Evolutionary conservation across 1,284 basidiomycete genomes (phyloP), one percentile per base, ranked within the genome.

Genomic region (Fomitopsis palustris): DNA sequence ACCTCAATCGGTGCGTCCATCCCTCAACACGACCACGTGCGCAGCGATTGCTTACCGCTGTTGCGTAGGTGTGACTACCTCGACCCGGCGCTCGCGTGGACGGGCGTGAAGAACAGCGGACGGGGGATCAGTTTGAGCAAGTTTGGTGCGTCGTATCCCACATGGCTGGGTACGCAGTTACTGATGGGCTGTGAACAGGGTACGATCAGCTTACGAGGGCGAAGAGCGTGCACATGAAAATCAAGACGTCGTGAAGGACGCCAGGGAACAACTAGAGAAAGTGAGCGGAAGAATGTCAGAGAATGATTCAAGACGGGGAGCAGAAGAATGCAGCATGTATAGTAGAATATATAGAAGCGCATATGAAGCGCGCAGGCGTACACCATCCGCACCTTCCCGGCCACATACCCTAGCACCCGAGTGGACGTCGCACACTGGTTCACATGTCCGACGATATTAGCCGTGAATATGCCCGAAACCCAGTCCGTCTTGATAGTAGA

Each of bases 1-100:
- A 94, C 75, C 73, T 96, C 67, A 98, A 98, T 76, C 81, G 92
- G 80, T 85, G 60, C 29, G 69, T 29, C 14, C 27, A 27, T 16
- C 16, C 9, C 23, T 8, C 19, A 17, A 2, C 42, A 31, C 42
- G 19, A 52, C 35, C 55, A n/a, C n/a, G n/a, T n/a, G n/a, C n/a
- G n/a, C n/a, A n/a, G n/a, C n/a, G n/a, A n/a, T n/a, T n/a, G 42
- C 19, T 16, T 9, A n/a, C 23, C 33, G 19, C 19, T 54, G 23
- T 27, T 42, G 33, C 10, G 21, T 58, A 85, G 88, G 52, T 93
- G 92, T 63, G 95, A 97, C 72, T 89, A 81, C 69, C 81, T 96
- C 41, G 95, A 98, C 70, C 95, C 96, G 1, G 93, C 94, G 1
- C 77, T 98, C 2, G 85, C 93, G 1, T 98, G 96, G 96, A 92